Conservation (phyloP, 2,329 filamentous ascomycete genomes). For the Fusarium avenaceum region DNA sequence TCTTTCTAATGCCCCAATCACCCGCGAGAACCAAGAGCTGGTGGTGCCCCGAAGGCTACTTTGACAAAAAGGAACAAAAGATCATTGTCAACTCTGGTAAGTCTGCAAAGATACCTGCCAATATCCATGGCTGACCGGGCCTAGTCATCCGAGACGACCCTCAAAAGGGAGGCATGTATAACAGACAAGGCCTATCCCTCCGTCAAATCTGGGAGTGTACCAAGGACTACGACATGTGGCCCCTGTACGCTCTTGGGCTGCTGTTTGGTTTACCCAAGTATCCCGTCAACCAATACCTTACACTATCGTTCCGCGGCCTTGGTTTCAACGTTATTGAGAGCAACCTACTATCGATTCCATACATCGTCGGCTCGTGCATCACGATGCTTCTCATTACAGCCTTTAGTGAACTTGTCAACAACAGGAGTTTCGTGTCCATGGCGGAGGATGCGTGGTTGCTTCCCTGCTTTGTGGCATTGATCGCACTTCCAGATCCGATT, state of each 20-base stretch:
- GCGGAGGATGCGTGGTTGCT: slow-evolving; percentile 66
- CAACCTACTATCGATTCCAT: slow-evolving; percentile 66
- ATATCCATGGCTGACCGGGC: too few relatives aligned
- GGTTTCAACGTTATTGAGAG: slow-evolving; percentile 57
- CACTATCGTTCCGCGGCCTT: slow-evolving; percentile 63
- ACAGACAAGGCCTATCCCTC: slow-evolving; percentile 60
- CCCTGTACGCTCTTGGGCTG: slow-evolving; percentile 63
- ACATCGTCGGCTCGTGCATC: slow-evolving; percentile 62
- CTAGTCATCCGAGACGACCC: too few relatives aligned
- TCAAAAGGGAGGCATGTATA: too few relatives aligned
- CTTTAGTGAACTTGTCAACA: slow-evolving; percentile 63
- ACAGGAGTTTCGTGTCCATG: slow-evolving; percentile 63
- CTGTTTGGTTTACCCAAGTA: slow-evolving; percentile 62
- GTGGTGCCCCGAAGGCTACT: too few relatives aligned
- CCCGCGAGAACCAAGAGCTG: too few relatives aligned
- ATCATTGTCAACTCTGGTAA: too few relatives aligned
- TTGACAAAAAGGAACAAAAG: too few relatives aligned
- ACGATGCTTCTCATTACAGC: slow-evolving; percentile 56
- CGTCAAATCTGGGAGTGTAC: slow-evolving; percentile 60
- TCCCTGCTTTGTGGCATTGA: slow-evolving; percentile 65
- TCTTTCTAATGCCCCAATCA: too few relatives aligned
- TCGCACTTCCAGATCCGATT: slow-evolving; percentile 51
- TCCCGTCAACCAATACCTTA: slow-evolving; percentile 64
- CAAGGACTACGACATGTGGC: slow-evolving; percentile 68
- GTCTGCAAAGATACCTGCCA: too few relatives aligned